phyloP scores from a whole-genome alignment of 164 flowering plant genomes.

The Tinospora cordifolia region DNA sequence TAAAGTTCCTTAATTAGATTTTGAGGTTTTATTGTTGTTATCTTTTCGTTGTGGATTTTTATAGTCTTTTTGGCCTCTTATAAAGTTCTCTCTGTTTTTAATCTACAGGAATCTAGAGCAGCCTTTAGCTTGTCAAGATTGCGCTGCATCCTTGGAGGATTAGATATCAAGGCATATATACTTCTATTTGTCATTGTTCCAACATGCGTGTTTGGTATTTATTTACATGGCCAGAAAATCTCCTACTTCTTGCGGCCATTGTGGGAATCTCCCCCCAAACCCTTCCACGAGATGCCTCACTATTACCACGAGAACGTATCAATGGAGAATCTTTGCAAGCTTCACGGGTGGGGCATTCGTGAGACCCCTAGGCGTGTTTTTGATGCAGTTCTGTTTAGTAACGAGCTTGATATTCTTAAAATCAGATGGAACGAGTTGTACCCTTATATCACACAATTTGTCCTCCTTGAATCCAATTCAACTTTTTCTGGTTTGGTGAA shows the following conservation, averaged over 20 bases:
- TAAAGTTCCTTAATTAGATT: no score
- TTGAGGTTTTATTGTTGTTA: neutral
- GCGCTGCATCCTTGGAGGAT: conserved; percentile 50
- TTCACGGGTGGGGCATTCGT: conserved; percentile 84
- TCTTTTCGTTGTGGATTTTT: neutral
- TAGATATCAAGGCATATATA: conserved; percentile 50
- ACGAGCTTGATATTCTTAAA: conserved; percentile 70
- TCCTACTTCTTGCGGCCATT: conserved; percentile 72
- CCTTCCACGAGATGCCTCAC: conserved; percentile 62
- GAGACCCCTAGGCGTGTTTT: conserved; percentile 77
- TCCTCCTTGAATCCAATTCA: conserved; percentile 84
- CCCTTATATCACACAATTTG: conserved; percentile 75
- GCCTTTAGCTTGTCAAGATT: conserved; percentile 52
- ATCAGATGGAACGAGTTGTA: conserved; percentile 79
- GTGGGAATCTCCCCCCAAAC: conserved; percentile 89
- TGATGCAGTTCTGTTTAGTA: conserved; percentile 84
- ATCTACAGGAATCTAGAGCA: conserved; percentile 36
- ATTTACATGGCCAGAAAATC: conserved; percentile 73
- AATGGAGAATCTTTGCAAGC: conserved; percentile 75
- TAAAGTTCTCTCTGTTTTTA: neutral
- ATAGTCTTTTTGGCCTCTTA: conserved; percentile 1
- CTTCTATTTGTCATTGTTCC: conserved; percentile 52
- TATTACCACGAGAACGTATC: conserved; percentile 72
- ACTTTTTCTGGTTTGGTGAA: conserved; percentile 74
- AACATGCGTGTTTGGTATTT: conserved; percentile 33